phyloP scores from a whole-genome alignment of 768 basidiomycete genomes.

The Coprinopsis cinerea region DNA sequence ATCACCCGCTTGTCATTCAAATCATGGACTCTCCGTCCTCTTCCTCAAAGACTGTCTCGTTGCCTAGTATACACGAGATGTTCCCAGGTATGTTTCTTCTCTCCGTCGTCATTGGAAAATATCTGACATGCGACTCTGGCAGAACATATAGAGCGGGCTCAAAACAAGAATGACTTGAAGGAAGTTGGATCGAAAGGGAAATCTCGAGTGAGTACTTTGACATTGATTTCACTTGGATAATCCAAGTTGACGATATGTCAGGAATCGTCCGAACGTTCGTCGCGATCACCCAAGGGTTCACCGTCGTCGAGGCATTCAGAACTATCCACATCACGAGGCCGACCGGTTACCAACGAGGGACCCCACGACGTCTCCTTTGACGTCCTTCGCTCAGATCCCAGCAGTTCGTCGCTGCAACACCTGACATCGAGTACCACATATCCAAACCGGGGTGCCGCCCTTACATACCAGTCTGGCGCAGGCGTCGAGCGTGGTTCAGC shows the following conservation, averaged over 20 bases:
- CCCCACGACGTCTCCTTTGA: constrained; percentile 29
- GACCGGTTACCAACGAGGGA: constrained; percentile 5
- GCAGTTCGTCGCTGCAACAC: constrained; percentile 36
- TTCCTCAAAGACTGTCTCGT: constrained; percentile 17
- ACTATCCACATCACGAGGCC: neutral
- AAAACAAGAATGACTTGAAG: neutral
- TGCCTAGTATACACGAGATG: constrained; percentile 51
- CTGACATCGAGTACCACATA: constrained; percentile 36
- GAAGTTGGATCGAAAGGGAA: neutral
- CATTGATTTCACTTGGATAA: neutral
- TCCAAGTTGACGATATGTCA: neutral
- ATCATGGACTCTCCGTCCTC: constrained; percentile 9
- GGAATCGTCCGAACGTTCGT: constrained; percentile 3
- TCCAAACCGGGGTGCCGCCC: constrained; percentile 23
- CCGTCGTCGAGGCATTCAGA: neutral
- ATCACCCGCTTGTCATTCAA: neutral
- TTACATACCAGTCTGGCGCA: constrained; percentile 8
- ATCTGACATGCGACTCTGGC: neutral
- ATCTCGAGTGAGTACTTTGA: too few species aligned
- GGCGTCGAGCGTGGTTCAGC: constrained; percentile 28
- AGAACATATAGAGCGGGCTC: constrained; percentile 20
- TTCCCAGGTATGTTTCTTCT: constrained; percentile 38
- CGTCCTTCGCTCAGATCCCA: constrained; percentile 39
- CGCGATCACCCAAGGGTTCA: neutral
- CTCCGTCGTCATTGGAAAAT: neutral